phyloP scores from a whole-genome alignment of 768 basidiomycete species.

The Termitomyces bulborhizus region DNA sequence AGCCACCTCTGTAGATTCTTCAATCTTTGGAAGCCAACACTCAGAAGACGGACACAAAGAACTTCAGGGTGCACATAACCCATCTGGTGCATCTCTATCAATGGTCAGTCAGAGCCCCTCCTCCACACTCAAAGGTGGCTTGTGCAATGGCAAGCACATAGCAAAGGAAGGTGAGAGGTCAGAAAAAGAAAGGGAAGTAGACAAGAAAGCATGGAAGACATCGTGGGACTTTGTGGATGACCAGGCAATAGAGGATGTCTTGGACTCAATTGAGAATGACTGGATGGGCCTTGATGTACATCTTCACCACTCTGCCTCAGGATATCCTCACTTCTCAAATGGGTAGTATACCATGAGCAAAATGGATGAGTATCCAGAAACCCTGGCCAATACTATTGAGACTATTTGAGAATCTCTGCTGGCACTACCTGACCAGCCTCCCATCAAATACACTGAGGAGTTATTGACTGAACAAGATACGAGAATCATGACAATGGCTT shows the following conservation, averaged over 20 bases:
- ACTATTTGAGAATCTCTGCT: constrained; percentile 52
- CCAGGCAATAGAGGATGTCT: constrained; percentile 67
- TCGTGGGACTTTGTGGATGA: constrained; percentile 85
- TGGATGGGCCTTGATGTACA: constrained; percentile 62
- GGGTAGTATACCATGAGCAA: constrained; percentile 51
- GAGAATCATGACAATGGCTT: constrained; percentile 62
- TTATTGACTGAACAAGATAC: constrained; percentile 51
- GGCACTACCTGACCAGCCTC: constrained; percentile 8
- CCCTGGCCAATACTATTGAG: constrained; percentile 46
- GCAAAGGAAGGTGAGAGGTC: constrained; percentile 14
- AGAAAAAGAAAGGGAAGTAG: constrained; percentile 26
- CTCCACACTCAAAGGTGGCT: constrained; percentile 20
- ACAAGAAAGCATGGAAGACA: constrained; percentile 70
- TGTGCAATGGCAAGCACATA: constrained; percentile 10
- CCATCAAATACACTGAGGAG: constrained; percentile 32
- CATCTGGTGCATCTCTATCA: constrained; percentile 11
- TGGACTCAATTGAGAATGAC: constrained; percentile 70
- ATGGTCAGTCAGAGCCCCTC: constrained; percentile 31
- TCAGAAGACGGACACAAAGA: constrained; percentile 33
- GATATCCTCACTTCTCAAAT: background rate
- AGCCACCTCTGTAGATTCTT: constrained; percentile 50
- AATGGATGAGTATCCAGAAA: constrained; percentile 66
- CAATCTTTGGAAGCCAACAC: constrained; percentile 76
- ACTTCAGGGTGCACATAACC: constrained; percentile 14
- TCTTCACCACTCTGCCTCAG: background rate